Evolutionary conservation across 306 rosid genomes (phyloP).

Genomic region (Hippophae rhamnoides): DNA sequence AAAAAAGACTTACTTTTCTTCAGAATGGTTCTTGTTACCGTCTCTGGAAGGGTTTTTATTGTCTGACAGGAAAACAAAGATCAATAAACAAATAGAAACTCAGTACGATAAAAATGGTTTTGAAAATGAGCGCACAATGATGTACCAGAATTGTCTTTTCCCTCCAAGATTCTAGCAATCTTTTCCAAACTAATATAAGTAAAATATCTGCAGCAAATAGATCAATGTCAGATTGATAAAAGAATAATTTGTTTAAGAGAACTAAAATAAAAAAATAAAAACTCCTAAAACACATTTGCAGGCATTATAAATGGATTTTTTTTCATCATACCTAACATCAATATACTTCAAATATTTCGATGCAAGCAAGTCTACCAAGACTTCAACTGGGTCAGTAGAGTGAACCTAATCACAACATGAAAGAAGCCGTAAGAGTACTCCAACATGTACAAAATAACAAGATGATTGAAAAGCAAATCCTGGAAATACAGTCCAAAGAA

Average conservation of each 20-base stretch:
- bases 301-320: constrained; percentile 3
- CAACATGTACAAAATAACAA: background rate
- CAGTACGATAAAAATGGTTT: background rate
- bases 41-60: constrained; percentile 24
- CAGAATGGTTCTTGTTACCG: constrained; percentile 26
- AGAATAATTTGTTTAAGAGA: no score
- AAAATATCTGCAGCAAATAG: constrained; percentile 57
- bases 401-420: constrained; percentile 29
- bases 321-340: constrained; percentile 63
- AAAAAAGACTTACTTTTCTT: constrained; percentile 41
- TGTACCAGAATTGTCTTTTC: constrained; percentile 45
- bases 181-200: constrained; percentile 69
- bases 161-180: constrained; percentile 44
- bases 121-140: constrained; percentile 9
- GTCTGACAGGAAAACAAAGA: constrained; percentile 26
- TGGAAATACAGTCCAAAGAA: no score
- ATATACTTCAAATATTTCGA: constrained; percentile 65
- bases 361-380: constrained; percentile 49
- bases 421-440: background rate
- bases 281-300: no score
- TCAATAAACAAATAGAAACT: constrained; percentile 6
- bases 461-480: background rate
- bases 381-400: constrained; percentile 17
- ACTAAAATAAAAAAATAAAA: no score
- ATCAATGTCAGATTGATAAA: background rate